These are phyloP conservation scores for Solanum chmielewskii DNA, from an alignment of 257 asterid species.

Conservation along the genomic window DNA sequence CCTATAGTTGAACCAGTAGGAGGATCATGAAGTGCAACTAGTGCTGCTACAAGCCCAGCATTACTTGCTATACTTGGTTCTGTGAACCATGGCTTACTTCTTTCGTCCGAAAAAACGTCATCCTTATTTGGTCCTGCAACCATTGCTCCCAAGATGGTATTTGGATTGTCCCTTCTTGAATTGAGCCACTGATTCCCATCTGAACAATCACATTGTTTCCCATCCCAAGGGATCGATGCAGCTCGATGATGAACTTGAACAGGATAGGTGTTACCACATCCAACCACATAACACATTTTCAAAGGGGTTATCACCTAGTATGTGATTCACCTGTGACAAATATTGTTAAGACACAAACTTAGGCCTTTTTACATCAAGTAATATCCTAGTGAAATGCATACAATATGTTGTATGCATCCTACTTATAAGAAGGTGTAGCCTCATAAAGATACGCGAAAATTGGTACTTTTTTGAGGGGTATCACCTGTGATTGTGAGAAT, in stretches of 20 bases:
- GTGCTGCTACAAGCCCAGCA: slow-evolving; percentile 54
- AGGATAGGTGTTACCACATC: slow-evolving; percentile 34
- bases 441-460: not conserved
- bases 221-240: slow-evolving; percentile 49
- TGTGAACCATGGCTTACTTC: slow-evolving; percentile 30
- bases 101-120: slow-evolving; percentile 24
- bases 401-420: not conserved
- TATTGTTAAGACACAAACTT: not conserved
- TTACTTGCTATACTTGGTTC: slow-evolving; percentile 41
- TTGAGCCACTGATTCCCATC: slow-evolving; percentile 32
- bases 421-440: not conserved
- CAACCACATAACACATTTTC: slow-evolving; percentile 49
- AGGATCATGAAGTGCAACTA: slow-evolving; percentile 34
- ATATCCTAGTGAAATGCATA: not conserved
- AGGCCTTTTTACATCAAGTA: not conserved
- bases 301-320: slow-evolving; percentile 56
- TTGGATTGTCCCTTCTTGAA: slow-evolving; percentile 23
- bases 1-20: slow-evolving; percentile 4
- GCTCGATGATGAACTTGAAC: slow-evolving; percentile 42
- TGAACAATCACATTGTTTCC: slow-evolving; percentile 13
- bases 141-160: slow-evolving; percentile 38
- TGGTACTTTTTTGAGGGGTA: not conserved
- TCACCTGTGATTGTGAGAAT: slow-evolving; percentile 44
- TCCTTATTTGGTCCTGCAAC: slow-evolving; percentile 44
- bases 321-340: slow-evolving; percentile 33